phyloP scores from a whole-genome alignment of 192 early-diverging fungal species.

The Funneliformis mosseae region DNA sequence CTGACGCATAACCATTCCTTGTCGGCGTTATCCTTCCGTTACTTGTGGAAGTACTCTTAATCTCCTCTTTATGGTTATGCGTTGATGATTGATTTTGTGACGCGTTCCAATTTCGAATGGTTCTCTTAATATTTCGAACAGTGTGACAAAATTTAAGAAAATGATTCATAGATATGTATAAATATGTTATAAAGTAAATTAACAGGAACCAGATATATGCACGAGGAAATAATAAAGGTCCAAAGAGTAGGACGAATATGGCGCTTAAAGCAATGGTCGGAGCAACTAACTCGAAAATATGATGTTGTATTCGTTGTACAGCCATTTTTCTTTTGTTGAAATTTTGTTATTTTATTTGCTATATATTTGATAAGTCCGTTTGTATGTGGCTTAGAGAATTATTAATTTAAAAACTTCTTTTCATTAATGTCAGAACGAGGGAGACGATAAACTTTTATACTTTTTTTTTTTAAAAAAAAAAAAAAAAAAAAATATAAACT shows the following conservation, averaged over 20 bases:
- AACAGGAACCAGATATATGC: slow-evolving; percentile 49
- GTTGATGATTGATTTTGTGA: slow-evolving; percentile 15
- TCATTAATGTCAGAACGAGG: too few species aligned
- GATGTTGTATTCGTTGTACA: slow-evolving; percentile 19
- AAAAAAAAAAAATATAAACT: not conserved
- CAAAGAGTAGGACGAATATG: slow-evolving; percentile 44
- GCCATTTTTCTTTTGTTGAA: not conserved
- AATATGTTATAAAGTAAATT: slow-evolving; percentile 46
- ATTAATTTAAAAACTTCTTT: too few species aligned
- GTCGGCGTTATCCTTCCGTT: slow-evolving; percentile 14
- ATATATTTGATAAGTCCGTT: not conserved
- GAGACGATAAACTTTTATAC: too few species aligned
- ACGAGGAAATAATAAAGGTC: slow-evolving; percentile 47
- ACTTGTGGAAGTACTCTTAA: slow-evolving; percentile 14
- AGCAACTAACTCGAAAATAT: slow-evolving; percentile 52
- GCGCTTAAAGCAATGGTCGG: slow-evolving; percentile 47
- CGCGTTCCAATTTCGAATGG: slow-evolving; percentile 43
- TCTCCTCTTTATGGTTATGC: slow-evolving; percentile 1
- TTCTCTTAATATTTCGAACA: slow-evolving; percentile 44
- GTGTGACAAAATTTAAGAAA: slow-evolving; percentile 52
- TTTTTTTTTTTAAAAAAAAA: too few species aligned
- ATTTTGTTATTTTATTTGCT: not conserved
- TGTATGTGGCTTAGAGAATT: too few species aligned
- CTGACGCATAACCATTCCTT: slow-evolving; percentile 16
- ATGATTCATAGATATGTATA: slow-evolving; percentile 50